Evolutionary conservation across 352 stramenopile species (phyloP).

Genomic region (Blastocystis sp.): DNA sequence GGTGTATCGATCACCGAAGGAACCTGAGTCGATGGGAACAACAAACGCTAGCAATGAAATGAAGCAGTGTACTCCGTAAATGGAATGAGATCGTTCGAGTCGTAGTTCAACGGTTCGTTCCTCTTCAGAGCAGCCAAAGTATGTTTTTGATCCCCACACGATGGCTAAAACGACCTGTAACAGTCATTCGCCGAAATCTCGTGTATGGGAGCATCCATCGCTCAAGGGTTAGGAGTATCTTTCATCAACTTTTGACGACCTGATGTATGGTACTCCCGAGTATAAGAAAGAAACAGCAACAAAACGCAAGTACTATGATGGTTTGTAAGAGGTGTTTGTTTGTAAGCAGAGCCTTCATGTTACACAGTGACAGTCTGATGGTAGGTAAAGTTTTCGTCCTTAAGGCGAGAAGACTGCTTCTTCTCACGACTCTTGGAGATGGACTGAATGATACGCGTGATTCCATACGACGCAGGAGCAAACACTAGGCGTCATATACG

Average conservation of each 20-base stretch:
- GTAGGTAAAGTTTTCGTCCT: neutral
- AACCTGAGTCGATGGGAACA: neutral
- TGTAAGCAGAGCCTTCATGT: neutral
- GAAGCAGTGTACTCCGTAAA: no score
- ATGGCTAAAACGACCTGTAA: no score
- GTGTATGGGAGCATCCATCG: no score
- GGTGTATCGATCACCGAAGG: neutral
- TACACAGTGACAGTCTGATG: neutral
- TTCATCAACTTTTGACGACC: neutral
- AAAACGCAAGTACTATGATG: neutral
- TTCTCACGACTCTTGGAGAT: neutral
- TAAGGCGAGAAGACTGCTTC: neutral
- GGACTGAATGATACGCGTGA: slow-evolving; percentile 8
- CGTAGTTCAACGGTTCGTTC: no score
- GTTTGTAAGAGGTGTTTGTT: neutral
- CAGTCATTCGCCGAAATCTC: no score
- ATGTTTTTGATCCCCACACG: no score
- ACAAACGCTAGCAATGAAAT: neutral
- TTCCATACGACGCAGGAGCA: slow-evolving; percentile 28
- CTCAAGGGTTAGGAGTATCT: neutral
- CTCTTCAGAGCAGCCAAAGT: no score
- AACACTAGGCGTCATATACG: neutral
- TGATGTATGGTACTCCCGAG: neutral
- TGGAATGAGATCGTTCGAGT: no score
- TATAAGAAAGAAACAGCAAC: neutral